Percentiles rank a stretch among this genome's conserved stretches.
Evolutionary conservation across 2,329 filamentous ascomycete genomes (phyloP).

Genomic region (Endothia cerciana): DNA sequence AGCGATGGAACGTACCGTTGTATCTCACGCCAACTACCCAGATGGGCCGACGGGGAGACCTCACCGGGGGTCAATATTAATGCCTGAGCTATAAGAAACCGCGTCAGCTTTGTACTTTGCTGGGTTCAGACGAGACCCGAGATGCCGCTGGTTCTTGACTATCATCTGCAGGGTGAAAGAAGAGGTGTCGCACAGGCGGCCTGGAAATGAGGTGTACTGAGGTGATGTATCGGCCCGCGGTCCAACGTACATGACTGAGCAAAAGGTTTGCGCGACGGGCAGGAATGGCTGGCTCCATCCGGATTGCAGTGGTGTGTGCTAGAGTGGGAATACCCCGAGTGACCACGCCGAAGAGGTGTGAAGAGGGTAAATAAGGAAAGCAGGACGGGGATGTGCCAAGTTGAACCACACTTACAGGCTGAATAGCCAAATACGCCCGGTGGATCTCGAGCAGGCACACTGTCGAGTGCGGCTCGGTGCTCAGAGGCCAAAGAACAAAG

Average conservation of each 20-base stretch:
- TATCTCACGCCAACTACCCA: conserved; percentile 5
- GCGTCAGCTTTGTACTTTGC: conserved; percentile 21
- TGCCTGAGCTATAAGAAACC: conserved; percentile 14
- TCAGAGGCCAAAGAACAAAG: conserved; percentile 14
- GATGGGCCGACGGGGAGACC: neutral
- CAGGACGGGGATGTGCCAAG: neutral
- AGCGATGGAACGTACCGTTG: conserved; percentile 28
- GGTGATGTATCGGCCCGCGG: neutral
- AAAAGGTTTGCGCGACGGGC: neutral
- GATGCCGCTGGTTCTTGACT: neutral
- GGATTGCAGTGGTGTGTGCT: conserved; percentile 15
- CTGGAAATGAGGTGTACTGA: conserved; percentile 18
- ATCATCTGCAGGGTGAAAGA: neutral
- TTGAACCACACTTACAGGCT: conserved; percentile 6
- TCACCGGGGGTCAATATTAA: conserved; percentile 2
- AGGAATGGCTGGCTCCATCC: conserved; percentile 8
- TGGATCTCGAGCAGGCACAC: conserved; percentile 21
- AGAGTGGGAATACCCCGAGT: conserved; percentile 7
- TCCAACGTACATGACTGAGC: conserved; percentile 2
- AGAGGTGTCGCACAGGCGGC: conserved; percentile 18
- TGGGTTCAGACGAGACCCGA: neutral
- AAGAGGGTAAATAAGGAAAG: conserved; percentile 13
- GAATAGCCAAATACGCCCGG: conserved; percentile 8
- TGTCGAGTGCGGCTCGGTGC: conserved; percentile 17
- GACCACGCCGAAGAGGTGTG: conserved; percentile 16